Percentiles rank a stretch among this genome's conserved stretches.
Evolutionary conservation across 1,139 yeast genomes (phyloP).

Genomic region (Debaryomyces fabryi): DNA sequence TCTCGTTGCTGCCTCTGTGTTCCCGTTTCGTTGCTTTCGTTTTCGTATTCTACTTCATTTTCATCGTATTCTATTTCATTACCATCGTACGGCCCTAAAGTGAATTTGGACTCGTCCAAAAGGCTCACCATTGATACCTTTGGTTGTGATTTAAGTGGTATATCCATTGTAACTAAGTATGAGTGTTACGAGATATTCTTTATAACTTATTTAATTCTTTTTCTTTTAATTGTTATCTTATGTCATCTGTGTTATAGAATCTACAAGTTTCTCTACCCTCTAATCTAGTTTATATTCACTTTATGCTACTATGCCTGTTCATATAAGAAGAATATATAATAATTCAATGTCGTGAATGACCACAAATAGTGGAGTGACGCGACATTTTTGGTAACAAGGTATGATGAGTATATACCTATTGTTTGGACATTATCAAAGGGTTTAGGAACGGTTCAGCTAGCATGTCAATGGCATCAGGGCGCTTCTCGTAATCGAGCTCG

Average conservation of each 20-base stretch:
- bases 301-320: conserved; percentile 1
- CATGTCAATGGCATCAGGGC: conserved; percentile 76
- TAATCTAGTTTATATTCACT: conserved; percentile 1
- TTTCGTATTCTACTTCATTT: conserved; percentile 1
- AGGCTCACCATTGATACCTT: conserved; percentile 43
- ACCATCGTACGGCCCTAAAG: background rate
- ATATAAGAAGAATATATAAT: background rate
- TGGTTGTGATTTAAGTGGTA: conserved; percentile 47
- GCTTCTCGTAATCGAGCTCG: conserved; percentile 68
- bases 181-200: background rate
- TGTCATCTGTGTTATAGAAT: conserved; percentile 5
- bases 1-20: background rate
- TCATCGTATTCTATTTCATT: conserved; percentile 7
- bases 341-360: conserved; percentile 12
- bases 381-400: conserved; percentile 4
- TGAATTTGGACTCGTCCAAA: conserved; percentile 31
- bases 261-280: background rate
- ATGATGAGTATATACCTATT: conserved; percentile 15
- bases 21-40: background rate
- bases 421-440: conserved; percentile 49
- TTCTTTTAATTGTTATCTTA: background rate
- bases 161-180: conserved; percentile 32
- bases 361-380: conserved; percentile 7
- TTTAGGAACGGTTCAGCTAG: conserved; percentile 63
- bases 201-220: background rate